A percentile compares a stretch with the other conserved stretches of the same genome.
phyloP scores from a whole-genome alignment of 495 filamentous ascomycete genomes.

The Aspergillus hancockii region DNA sequence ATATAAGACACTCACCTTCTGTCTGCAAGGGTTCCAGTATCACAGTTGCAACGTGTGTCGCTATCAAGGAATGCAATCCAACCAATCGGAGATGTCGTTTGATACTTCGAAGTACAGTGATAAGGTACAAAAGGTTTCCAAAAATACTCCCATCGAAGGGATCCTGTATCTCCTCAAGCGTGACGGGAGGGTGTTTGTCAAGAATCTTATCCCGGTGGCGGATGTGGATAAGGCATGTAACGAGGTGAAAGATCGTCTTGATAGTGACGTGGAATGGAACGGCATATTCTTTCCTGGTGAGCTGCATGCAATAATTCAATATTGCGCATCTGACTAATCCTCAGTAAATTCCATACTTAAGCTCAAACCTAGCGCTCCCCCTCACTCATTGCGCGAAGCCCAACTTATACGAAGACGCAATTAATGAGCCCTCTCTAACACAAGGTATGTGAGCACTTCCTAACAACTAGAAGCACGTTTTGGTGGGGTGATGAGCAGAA shows the following conservation, averaged over 20 bases:
- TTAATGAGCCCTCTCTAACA: slow-evolving; percentile 29
- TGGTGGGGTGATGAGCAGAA: slow-evolving; percentile 25
- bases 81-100: slow-evolving; percentile 58
- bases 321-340: not conserved
- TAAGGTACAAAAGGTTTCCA: slow-evolving; percentile 47
- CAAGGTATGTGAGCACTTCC: slow-evolving; percentile 24
- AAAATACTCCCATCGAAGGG: slow-evolving; percentile 9
- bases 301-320: not conserved
- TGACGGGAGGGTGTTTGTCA: slow-evolving; percentile 16
- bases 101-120: slow-evolving; percentile 64
- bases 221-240: slow-evolving; percentile 12
- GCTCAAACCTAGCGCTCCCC: slow-evolving; percentile 26
- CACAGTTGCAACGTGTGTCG: no score
- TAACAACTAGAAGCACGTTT: slow-evolving; percentile 24
- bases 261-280: slow-evolving; percentile 17
- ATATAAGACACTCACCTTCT: not conserved
- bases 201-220: slow-evolving; percentile 7
- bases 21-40: not conserved
- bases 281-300: slow-evolving; percentile 17
- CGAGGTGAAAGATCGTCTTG: slow-evolving; percentile 12
- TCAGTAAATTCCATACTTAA: not conserved
- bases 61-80: not conserved
- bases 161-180: slow-evolving; percentile 17
- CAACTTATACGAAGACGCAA: slow-evolving; percentile 27
- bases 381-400: slow-evolving; percentile 25